Evolutionary conservation across 2,329 filamentous ascomycete species (phyloP), one percentile per base, ranked within the genome.

Genomic region (Pseudogymnoascus sp.): DNA sequence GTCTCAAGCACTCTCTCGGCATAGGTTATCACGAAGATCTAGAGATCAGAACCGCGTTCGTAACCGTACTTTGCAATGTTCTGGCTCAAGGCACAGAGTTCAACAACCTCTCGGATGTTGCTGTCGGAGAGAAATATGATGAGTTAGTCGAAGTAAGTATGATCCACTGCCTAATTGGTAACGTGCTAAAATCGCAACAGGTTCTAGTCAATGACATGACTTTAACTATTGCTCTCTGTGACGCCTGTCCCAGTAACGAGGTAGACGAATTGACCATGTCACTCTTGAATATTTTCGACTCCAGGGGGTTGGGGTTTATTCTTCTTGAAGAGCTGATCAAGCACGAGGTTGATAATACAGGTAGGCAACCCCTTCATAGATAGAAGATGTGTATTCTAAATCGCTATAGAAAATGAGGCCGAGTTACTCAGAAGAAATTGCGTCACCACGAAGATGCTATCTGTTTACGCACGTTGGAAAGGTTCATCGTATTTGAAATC

Each of bases 391-490:
- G 7, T 23, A 25, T 36, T 30, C 62, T 64, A 55, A 67, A 23
- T 41, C 7, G 38, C 2, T 35, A 35, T 62, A 80, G 86, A 89
- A 70, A 88, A 86, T 61, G 86, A 89, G 69, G 81, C 85, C 1
- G 86, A 89, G 68, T 78, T 89, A 22, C 73, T 89, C 9, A 80
- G 86, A n/a, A 79, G 85, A 59, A 87, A 86, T 33, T 88, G 85
- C 66, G 86, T 89, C 1, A 84, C 85, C n/a, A 89, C 86, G 1
- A 89, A 89, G 70, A 87, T 89, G 81, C 78, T 89, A 2, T 88
- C 86, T 0, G 80, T 88, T 6, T 89, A 88, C 67, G 86, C 85
- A 4, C 89, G 87, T 69, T 89, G 86, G 86, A 89, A 88, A 73
- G 86, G 86, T 11, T 76, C 80, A 14, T 72, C 78, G 3, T 89